Evolutionary conservation across 768 basidiomycete species (phyloP), one percentile per base, ranked within the genome.

Genomic region (Rhodotorula toruloides): DNA sequence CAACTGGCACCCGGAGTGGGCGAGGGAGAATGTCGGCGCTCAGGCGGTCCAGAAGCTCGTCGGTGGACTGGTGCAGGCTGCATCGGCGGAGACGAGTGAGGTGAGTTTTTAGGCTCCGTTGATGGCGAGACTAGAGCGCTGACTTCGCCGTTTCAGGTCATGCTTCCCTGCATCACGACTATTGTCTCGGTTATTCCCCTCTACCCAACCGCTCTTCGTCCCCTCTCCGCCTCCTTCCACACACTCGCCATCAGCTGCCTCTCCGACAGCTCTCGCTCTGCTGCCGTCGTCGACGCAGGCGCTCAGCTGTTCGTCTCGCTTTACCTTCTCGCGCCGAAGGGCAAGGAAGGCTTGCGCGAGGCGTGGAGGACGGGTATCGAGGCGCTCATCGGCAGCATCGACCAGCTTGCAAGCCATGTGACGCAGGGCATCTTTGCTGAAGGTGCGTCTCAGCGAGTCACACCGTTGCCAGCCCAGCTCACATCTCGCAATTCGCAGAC

Each of bases 291-390:
- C 17, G 58, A 70, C 22, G 40, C 58, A 10, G 69, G 65, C 21
- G 53, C 69, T 13, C 17, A 37, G 14, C 61, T 70, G 27, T 70
- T 70, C 58, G 53, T 46, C 17, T 60, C 64, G 44, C 69, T 70
- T 22, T 70, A 70, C 61, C 54, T 70, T 8, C 61, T 70, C 31
- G 64, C 69, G 2, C 69, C 69, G 2, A 70, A 70, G 58, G 69
- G 69, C 4, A 52, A 44, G 31, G 65, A 70, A 22, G 69, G 69
- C 16, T 46, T 70, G n/a, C 32, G 61, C 11, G 69, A 70, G 21
- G 64, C 69, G n/a, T 70, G 69, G 69, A 59, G 46, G 43, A 70
- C 58, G 10, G 69, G 69, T 22, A 54, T 61, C 43, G 69, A 70
- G 49, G 69, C 69, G 0, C 54, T 70, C 8, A 29, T 63, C 0